These are phyloP conservation scores for Hypoxylon fuscum DNA, from an alignment of 495 filamentous ascomycete genomes.

Conservation along the genomic window DNA sequence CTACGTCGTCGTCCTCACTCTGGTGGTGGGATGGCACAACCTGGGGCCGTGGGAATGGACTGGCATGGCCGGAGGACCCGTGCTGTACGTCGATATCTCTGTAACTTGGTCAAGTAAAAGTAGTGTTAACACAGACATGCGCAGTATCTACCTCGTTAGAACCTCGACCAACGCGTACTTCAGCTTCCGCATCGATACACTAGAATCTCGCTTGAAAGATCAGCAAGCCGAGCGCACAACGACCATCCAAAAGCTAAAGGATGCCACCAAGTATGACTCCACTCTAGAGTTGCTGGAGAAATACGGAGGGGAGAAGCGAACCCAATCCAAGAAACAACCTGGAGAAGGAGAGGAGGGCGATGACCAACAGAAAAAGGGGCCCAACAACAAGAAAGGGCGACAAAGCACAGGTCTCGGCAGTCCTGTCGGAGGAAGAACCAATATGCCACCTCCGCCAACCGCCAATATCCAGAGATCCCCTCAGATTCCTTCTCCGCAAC, in stretches of 20 bases:
- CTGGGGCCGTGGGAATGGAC: constrained; percentile 79
- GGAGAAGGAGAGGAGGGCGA: constrained; percentile 25
- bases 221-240: constrained; percentile 79
- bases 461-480: constrained; percentile 75
- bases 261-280: constrained; percentile 92
- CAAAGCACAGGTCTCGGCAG: constrained; percentile 36
- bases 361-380: constrained; percentile 12
- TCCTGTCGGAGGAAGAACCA: constrained; percentile 58
- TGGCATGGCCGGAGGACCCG: constrained; percentile 79
- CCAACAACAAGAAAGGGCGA: constrained; percentile 31
- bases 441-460: constrained; percentile 78
- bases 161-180: constrained; percentile 71
- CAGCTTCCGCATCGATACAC: constrained; percentile 77
- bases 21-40: constrained; percentile 86
- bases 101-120: background rate
- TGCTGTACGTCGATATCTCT: constrained; percentile 69
- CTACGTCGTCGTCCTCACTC: constrained; percentile 76
- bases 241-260: constrained; percentile 93
- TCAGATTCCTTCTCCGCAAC: constrained; percentile 32
- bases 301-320: constrained; percentile 72
- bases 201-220: constrained; percentile 72
- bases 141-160: constrained; percentile 74
- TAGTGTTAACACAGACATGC: constrained; percentile 33
- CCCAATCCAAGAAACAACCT: constrained; percentile 51
- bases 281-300: constrained; percentile 94